These are phyloP conservation scores for Parasitella parasitica DNA, from an alignment of 371 early-diverging fungal genomes.

Conservation along the genomic window DNA sequence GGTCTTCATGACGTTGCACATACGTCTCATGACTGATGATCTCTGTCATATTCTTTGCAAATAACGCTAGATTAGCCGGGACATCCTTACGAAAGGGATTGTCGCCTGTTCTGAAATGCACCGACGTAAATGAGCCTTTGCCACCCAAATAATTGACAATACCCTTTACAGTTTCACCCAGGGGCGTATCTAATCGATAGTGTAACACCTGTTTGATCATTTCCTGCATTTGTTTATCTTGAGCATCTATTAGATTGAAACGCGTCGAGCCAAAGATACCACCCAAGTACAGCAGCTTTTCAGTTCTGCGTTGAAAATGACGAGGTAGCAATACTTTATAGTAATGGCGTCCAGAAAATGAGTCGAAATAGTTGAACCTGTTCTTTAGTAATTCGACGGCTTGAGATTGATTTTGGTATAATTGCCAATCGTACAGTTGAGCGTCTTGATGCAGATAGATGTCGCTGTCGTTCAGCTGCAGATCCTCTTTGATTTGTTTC, in stretches of 20 bases:
- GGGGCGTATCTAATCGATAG: slow-evolving; percentile 35
- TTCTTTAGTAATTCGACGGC: slow-evolving; percentile 17
- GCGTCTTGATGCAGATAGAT: slow-evolving; percentile 36
- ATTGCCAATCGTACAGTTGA: slow-evolving; percentile 47
- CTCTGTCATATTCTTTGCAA: slow-evolving; percentile 22
- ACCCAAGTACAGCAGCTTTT: slow-evolving; percentile 37
- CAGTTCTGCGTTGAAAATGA: slow-evolving; percentile 22
- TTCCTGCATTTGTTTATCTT: slow-evolving; percentile 23
- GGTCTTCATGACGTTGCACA: neutral
- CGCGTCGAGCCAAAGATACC: slow-evolving; percentile 45
- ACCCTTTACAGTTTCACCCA: slow-evolving; percentile 30
- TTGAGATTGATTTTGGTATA: slow-evolving; percentile 31
- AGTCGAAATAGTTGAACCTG: slow-evolving; percentile 33
- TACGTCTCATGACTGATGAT: neutral
- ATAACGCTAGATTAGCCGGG: slow-evolving; percentile 14
- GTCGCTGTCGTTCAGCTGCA: slow-evolving; percentile 25
- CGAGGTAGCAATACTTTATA: slow-evolving; percentile 28
- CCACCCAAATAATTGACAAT: slow-evolving; percentile 40
- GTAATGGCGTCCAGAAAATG: slow-evolving; percentile 37
- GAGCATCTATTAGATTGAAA: slow-evolving; percentile 19
- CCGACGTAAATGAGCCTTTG: slow-evolving; percentile 22
- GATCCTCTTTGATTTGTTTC: slow-evolving; percentile 15
- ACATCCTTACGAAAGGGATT: slow-evolving; percentile 27
- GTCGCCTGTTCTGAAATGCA: slow-evolving; percentile 47
- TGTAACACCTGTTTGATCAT: slow-evolving; percentile 25